Base-by-base conservation (phyloP, 805 yeast genomes). In the Saturnispora bothae region DNA sequence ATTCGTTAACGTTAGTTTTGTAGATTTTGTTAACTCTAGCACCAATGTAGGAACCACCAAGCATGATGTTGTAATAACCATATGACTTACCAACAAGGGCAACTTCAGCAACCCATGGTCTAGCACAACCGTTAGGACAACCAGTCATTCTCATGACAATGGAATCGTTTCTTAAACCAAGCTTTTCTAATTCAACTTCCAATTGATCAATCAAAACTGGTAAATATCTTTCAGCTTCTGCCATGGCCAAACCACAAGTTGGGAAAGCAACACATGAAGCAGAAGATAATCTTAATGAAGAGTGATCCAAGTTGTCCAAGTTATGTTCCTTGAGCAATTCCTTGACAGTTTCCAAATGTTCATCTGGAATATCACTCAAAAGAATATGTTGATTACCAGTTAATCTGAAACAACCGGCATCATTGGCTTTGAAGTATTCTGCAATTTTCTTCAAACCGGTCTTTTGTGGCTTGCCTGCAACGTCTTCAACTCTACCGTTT, bases 241-340 rank as follows among this genome's bases (percentile, higher is more conserved):
- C 97, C 96, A 89, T 86, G 15, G 97, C 97, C 54, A 89, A 73
- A 49, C 97, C 97, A 75, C 97, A 89, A 1, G 97, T 89, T 49
- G 97, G 97, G 73, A 89, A 78, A 2, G 96, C 96, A 42, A 89
- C 97, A 73, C 97, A 89, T 0, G 97, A 94, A 19, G 95, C 86
- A 6, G 96, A 84, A 8, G 95, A 80, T 42, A 85, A 69, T 60
- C 97, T 76, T 53, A 89, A 68, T 3, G 82, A 94, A 40, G 94
- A 78, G 32, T 44, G 46, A 47, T 77, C 71, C 36, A 86, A 69
- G 64, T 85, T 86, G 57, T 85, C 95, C 46, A 89, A 70, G 59
- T 80, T 83, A 63, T 81, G 83, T 56, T 81, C 61, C 29, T 71
- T 71, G 63, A 89, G 63, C 23, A 85, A 50, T 21, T 60, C 59